Evolutionary conservation across 140 eudicot species (phyloP), one percentile per base, ranked within the genome.

Genomic region (Ambrosia hybrid): DNA sequence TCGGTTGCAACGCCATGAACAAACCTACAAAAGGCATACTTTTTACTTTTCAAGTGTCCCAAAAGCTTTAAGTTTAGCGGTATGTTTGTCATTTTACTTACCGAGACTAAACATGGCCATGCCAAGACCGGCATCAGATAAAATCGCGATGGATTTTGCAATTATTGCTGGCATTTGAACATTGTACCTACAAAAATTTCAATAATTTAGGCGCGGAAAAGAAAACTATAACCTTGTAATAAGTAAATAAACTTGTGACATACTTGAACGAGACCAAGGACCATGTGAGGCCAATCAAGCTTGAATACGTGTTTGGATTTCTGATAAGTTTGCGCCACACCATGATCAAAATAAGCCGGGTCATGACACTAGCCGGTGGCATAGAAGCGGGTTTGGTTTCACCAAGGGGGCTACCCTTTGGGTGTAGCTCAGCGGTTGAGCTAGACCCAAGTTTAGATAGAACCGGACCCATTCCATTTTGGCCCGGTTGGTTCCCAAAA

Each of bases 81-180:
- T 41, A 41, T 41, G 8, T 41, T 5, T 41, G 46, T 41, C 8
- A 41, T 41, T 41, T 9, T 41, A 5, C 46, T 21, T 21, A 89
- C 96, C 98, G 26, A 92, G 95, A 75, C 98, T 92, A 78, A 92
- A 92, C 98, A 92, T 92, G 38, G 96, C 98, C 98, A 92, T 92
- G 68, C 96, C 96, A 57, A 89, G 98, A 55, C 96, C 96, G 8
- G 96, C 96, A 82, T 92, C 85, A 2, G 95, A 89, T 41, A 92
- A 71, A 59, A 92, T 92, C 1, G 89, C 71, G 6, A 92, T 89
- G 5, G 95, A 89, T 57, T 84, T 80, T 9, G 95, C 96, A 45
- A 89, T 73, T 6, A 89, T 89, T 4, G 92, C 95, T 1, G 98
- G 98, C 98, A 92, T 92, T 71, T 43, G 68, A 62, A 92, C 87